Evolutionary conservation across 495 filamentous ascomycete species (phyloP), one percentile per base, ranked within the genome.

Genomic region (Aspergillus indologenus): DNA sequence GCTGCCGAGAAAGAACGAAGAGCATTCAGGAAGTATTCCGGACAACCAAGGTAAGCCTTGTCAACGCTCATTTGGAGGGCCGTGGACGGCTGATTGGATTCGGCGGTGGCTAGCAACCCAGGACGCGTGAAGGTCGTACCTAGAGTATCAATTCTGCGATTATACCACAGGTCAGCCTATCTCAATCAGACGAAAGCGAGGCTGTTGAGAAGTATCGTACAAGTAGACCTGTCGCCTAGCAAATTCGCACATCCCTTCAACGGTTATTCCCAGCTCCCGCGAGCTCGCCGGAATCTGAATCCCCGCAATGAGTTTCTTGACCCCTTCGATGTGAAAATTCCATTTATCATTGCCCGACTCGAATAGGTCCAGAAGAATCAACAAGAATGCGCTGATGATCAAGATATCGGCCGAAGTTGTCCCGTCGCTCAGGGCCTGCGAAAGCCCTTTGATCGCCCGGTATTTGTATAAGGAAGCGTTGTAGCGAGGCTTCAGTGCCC

Each of bases 361-460:
- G 20, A 85, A 73, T 6, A 85, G 72, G 60, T 84, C 77, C 21
- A 85, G 72, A 45, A 85, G 83, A 57, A 85, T 75, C 42, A 85
- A 74, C 57, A 85, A 80, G 24, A 84, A 76, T 1, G 81, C 75
- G 22, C 79, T 79, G 5, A 80, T 78, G 42, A 82, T 71, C 29
- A 74, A 76, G 6, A 68, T 69, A 54, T 75, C 77, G 2, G 63
- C 61, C 58, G 21, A 73, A 56, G 5, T 59, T 9, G 17, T 64
- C 56, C 54, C 26, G 53, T 65, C 59, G 6, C 42, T 26, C 18
- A 67, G 75, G 48, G 75, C 72, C 0, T 53, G 57, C 2, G 72
- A 72, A 0, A 85, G 63, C 9, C 74, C 71, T 21, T 72, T 64
- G 43, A 85, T 80, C 20, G 82, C 80, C 43, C 71, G 70, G 52